These are phyloP conservation scores for Globisporangium iwayamae DNA, from an alignment of 352 stramenopile genomes.

Conservation along the genomic window DNA sequence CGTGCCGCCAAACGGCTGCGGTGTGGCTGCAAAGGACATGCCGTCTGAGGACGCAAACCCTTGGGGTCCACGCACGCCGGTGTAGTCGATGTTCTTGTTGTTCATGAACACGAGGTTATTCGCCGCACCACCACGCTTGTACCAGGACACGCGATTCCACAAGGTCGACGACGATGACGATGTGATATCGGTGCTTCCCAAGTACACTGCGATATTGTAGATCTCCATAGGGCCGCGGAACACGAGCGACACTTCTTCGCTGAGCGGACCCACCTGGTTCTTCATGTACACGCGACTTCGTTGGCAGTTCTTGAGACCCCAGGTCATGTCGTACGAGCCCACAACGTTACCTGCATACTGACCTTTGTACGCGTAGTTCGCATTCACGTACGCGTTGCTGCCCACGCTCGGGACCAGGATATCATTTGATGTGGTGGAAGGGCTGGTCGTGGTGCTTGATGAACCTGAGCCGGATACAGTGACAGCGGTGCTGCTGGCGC, in stretches of 20 bases:
- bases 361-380: conserved; percentile 13
- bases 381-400: conserved; percentile 10
- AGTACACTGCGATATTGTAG: conserved; percentile 59
- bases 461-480: not conserved
- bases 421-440: not conserved
- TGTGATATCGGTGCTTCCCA: conserved; percentile 5
- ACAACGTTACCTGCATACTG: conserved; percentile 10
- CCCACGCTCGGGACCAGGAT: conserved; percentile 6
- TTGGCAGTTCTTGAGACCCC: conserved; percentile 10
- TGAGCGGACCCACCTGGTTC: conserved; percentile 36
- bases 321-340: conserved; percentile 20
- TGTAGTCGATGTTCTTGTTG: conserved; percentile 74
- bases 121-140: conserved; percentile 26
- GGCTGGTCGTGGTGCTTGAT: not conserved
- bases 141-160: conserved; percentile 55
- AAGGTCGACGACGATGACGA: conserved; percentile 17
- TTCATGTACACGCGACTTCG: conserved; percentile 6
- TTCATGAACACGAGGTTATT: conserved; percentile 75
- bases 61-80: conserved; percentile 41
- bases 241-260: conserved; percentile 55
- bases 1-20: conserved; percentile 36
- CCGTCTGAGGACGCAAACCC: conserved; percentile 47
- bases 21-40: conserved; percentile 15
- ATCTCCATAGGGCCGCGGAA: conserved; percentile 65
- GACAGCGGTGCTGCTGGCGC: not conserved